Evolutionary conservation across 768 basidiomycete species (phyloP), one percentile per base, ranked within the genome.

Genomic region (Rhodotorula toruloides): DNA sequence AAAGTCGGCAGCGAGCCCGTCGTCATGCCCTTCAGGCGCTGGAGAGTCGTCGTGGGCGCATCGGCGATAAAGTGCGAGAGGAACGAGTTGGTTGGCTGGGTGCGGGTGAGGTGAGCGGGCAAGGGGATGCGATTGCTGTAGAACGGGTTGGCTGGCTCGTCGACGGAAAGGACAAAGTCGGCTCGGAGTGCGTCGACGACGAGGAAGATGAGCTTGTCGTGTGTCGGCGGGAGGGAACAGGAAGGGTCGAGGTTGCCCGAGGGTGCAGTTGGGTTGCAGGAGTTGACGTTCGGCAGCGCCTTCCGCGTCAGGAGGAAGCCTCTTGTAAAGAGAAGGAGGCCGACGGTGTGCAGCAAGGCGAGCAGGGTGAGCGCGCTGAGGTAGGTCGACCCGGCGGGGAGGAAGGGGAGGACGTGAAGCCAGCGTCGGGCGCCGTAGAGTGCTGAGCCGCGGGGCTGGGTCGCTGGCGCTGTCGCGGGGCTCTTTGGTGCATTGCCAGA

Each of bases 1-100:
- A 99, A 97, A 0, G 94, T 98, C 0, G 94, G 93, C 14, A 99
- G 79, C 0, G 91, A 92, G 14, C 94, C 96, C 0, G 96, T 97
- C 0, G 91, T 96, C 47, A 99, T 79, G 0, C 87, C 96, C 74
- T 99, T 99, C 72, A 99, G 86, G 4, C 96, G 84, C 76, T 98
- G 96, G 44, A 98, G 82, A 0, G 94, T 98, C 0, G 91, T 85
- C 0, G 96, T 99, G 0, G 96, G 96, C 1, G 96, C 94, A 74
- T 99, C 94, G 7, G 91, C 85, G 77, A 89, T 86, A 4, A 90
- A 82, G 74, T 97, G 88, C 77, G 90, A 91, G 49, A 98, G 80
- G 77, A 94, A 85, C 0, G 92, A 93, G 58, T 86, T 83, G 44
- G 80, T 76, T 0, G 96, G 93, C 22, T 82, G 77, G 3, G 78